phyloP scores from a whole-genome alignment of 2,329 filamentous ascomycete genomes.

The Cordyceps cateniannulata region DNA sequence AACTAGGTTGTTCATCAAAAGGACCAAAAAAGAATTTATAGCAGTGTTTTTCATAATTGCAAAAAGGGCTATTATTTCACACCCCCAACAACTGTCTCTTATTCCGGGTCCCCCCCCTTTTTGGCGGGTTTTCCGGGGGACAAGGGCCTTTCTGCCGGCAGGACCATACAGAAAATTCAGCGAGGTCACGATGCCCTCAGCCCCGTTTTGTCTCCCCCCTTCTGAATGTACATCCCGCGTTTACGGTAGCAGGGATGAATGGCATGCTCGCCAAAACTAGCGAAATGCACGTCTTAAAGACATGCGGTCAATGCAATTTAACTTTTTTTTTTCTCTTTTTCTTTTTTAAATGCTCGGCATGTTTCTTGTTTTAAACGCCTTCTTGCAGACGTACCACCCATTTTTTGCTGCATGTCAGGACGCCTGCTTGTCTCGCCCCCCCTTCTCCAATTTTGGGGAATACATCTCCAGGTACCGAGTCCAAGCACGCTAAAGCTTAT shows the following conservation, averaged over 20 bases:
- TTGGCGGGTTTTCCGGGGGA: neutral
- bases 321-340: neutral
- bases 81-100: too few species aligned
- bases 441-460: neutral
- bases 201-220: neutral
- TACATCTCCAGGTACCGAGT: neutral
- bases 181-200: conserved; percentile 13
- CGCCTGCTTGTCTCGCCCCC: neutral
- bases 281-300: neutral
- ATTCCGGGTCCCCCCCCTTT: neutral
- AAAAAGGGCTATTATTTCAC: too few species aligned
- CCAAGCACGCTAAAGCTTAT: neutral
- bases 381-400: neutral
- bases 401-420: neutral
- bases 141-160: too few species aligned
- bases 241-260: neutral
- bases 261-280: neutral
- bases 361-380: neutral
- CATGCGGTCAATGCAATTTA: neutral
- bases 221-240: neutral
- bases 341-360: neutral
- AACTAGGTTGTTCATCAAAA: too few species aligned
- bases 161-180: conserved; percentile 12
- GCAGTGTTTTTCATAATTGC: too few species aligned
- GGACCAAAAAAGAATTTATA: neutral